A percentile compares a stretch with the other conserved stretches of the same genome.
Evolutionary conservation across 352 stramenopile species (phyloP).

Genomic region (Pythium guiyangense): DNA sequence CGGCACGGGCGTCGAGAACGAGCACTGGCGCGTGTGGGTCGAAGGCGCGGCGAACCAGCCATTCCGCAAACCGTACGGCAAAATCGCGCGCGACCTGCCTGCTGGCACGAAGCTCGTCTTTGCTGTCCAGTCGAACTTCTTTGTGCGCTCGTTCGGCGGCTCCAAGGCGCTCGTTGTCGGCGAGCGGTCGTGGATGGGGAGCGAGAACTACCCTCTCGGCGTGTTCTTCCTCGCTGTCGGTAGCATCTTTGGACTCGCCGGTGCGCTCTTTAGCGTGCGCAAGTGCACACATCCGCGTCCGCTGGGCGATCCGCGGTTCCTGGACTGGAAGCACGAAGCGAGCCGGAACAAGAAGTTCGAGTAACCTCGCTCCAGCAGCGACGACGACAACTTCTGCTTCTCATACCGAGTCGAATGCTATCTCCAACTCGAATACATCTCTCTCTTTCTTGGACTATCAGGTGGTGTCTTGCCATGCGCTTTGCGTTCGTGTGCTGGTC

Average conservation of each 20-base stretch:
- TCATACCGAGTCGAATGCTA: too few species aligned
- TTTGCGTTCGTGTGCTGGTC: too few species aligned
- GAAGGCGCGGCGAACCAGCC: slow-evolving; percentile 52
- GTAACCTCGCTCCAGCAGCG: neutral
- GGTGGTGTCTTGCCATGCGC: too few species aligned
- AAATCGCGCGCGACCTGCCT: slow-evolving; percentile 50
- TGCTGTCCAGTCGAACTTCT: slow-evolving; percentile 81
- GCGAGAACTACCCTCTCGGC: slow-evolving; percentile 46
- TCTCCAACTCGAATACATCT: too few species aligned
- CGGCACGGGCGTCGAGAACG: slow-evolving; percentile 60
- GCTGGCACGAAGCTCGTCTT: slow-evolving; percentile 56
- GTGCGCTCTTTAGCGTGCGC: slow-evolving; percentile 37
- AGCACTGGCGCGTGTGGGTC: slow-evolving; percentile 76
- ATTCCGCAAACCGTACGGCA: slow-evolving; percentile 70
- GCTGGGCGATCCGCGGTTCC: slow-evolving; percentile 40
- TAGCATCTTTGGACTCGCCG: slow-evolving; percentile 42
- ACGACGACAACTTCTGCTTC: too few species aligned
- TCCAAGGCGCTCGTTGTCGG: slow-evolving; percentile 65
- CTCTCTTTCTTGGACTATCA: too few species aligned
- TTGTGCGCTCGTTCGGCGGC: slow-evolving; percentile 54
- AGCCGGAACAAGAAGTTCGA: neutral
- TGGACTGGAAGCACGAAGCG: slow-evolving; percentile 57
- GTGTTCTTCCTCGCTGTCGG: slow-evolving; percentile 53
- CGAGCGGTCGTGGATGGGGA: slow-evolving; percentile 68
- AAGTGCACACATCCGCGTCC: slow-evolving; percentile 42